phyloP scores from a whole-genome alignment of 177 flowering plant genomes.

The Telopea speciosissima region DNA sequence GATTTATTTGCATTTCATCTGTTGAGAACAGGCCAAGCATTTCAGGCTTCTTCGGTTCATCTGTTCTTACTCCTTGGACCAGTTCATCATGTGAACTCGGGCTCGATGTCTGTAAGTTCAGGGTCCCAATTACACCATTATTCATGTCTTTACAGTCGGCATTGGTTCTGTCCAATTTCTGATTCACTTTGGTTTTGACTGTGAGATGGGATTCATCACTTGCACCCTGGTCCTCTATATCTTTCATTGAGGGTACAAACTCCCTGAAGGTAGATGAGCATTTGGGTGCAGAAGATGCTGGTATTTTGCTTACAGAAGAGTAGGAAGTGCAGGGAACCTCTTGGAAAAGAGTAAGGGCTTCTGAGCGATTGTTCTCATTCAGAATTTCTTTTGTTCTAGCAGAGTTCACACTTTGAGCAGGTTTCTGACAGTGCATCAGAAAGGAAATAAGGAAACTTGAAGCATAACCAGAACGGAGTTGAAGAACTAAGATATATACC shows the following conservation, averaged over 20 bases:
- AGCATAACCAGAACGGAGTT: background rate
- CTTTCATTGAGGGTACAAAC: slow-evolving; percentile 39
- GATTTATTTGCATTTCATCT: slow-evolving; percentile 33
- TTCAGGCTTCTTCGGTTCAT: slow-evolving; percentile 19
- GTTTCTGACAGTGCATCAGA: slow-evolving; percentile 29
- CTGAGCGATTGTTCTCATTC: slow-evolving; percentile 34
- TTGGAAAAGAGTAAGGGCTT: slow-evolving; percentile 37
- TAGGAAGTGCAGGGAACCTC: slow-evolving; percentile 44
- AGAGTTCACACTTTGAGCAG: slow-evolving; percentile 34
- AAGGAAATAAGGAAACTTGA: background rate
- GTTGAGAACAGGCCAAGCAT: slow-evolving; percentile 15
- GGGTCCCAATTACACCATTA: slow-evolving; percentile 19
- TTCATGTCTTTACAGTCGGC: slow-evolving; percentile 23
- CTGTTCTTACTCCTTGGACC: slow-evolving; percentile 18
- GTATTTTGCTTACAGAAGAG: slow-evolving; percentile 36
- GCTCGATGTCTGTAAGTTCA: slow-evolving; percentile 19
- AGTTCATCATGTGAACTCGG: slow-evolving; percentile 18
- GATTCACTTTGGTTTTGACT: slow-evolving; percentile 18
- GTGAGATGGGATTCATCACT: slow-evolving; percentile 29
- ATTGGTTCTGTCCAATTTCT: slow-evolving; percentile 21
- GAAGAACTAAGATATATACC: slow-evolving; percentile 28
- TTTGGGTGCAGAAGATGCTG: slow-evolving; percentile 20
- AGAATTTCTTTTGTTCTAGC: slow-evolving; percentile 25
- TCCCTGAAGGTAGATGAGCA: slow-evolving; percentile 33
- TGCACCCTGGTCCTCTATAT: slow-evolving; percentile 20